Base-by-base conservation (phyloP, 1,284 basidiomycete species). In the Apiotrichum mycotoxinovorans region DNA sequence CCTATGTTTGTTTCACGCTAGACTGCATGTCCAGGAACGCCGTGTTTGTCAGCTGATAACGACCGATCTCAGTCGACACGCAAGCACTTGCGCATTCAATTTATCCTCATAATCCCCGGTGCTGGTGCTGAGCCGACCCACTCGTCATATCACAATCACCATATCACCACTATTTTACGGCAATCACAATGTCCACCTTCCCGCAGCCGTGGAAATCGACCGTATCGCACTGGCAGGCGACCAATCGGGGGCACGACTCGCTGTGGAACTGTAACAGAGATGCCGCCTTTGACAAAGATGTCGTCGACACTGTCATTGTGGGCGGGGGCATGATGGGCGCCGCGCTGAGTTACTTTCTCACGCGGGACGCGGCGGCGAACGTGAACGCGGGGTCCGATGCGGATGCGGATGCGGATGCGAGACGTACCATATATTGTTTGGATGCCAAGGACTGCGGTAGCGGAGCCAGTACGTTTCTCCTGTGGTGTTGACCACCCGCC, bases 381-480 rank as follows among this genome's bases (percentile, higher is more conserved):
- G n/a, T n/a, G n/a, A n/a, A n/a, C n/a, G n/a, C n/a, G n/a, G n/a
- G n/a, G n/a, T n/a, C n/a, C n/a, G n/a, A n/a, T n/a, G n/a, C n/a
- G n/a, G n/a, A n/a, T n/a, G n/a, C n/a, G n/a, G n/a, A n/a, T n/a
- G n/a, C n/a, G n/a, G n/a, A n/a, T n/a, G n/a, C n/a, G n/a, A n/a
- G n/a, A n/a, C n/a, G n/a, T n/a, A 56, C 38, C 30, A 54, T 74
- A 10, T 61, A 70, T 2, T 55, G 65, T 9, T 25, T 74, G 20
- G 72, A 74, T 35, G 72, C 69, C 30, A 72, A 72, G 56, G 72
- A 74, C 51, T 54, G 70, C 3, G 70, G 60, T 15, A 68, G 66
- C n/a, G 72, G 72, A 9, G 72, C 72, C 2, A 65, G 69, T 69
- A 48, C 55, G 68, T 63, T 42, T 38, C n/a, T n/a, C n/a, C n/a